A percentile compares a stretch with the other conserved stretches of the same genome.
Evolutionary conservation across 2,329 filamentous ascomycete genomes (phyloP).

Genomic region (Clonostachys sp.): DNA sequence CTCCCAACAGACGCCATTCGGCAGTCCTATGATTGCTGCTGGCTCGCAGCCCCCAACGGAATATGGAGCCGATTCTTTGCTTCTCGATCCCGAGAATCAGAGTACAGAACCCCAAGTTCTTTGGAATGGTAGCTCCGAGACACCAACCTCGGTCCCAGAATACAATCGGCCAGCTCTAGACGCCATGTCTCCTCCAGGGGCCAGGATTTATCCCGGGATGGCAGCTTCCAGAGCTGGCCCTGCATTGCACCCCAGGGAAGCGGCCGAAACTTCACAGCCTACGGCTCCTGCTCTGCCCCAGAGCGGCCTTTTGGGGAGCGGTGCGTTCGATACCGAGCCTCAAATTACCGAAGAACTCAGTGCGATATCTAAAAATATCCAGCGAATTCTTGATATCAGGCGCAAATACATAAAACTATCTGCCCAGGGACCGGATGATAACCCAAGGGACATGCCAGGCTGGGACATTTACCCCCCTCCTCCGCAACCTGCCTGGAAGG

Average conservation of each 20-base stretch:
- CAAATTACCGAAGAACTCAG: slow-evolving; percentile 80
- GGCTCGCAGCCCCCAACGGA: slow-evolving; percentile 26
- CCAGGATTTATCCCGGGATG: neutral
- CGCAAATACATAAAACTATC: slow-evolving; percentile 87
- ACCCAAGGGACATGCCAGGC: slow-evolving; percentile 76
- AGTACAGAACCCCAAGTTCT: neutral
- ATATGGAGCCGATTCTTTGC: slow-evolving; percentile 26
- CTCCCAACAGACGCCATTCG: slow-evolving; percentile 36
- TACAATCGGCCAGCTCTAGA: neutral
- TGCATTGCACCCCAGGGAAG: too few relatives aligned
- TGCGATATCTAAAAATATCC: slow-evolving; percentile 85
- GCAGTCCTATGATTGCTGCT: slow-evolving; percentile 37
- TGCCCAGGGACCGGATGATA: slow-evolving; percentile 75
- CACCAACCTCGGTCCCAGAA: neutral
- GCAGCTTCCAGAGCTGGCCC: too few relatives aligned
- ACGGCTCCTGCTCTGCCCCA: slow-evolving; percentile 44
- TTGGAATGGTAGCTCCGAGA: slow-evolving; percentile 1
- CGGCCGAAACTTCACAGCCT: slow-evolving; percentile 12
- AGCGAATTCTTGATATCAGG: slow-evolving; percentile 81
- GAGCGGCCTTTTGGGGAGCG: slow-evolving; percentile 49
- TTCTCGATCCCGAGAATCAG: slow-evolving; percentile 14
- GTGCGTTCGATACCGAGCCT: slow-evolving; percentile 67
- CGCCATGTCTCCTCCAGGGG: too few relatives aligned
- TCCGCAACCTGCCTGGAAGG: slow-evolving; percentile 80
- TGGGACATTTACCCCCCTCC: slow-evolving; percentile 92